Conservation (phyloP, 2,329 filamentous ascomycete genomes). For the Coniosporium uncinatum region DNA sequence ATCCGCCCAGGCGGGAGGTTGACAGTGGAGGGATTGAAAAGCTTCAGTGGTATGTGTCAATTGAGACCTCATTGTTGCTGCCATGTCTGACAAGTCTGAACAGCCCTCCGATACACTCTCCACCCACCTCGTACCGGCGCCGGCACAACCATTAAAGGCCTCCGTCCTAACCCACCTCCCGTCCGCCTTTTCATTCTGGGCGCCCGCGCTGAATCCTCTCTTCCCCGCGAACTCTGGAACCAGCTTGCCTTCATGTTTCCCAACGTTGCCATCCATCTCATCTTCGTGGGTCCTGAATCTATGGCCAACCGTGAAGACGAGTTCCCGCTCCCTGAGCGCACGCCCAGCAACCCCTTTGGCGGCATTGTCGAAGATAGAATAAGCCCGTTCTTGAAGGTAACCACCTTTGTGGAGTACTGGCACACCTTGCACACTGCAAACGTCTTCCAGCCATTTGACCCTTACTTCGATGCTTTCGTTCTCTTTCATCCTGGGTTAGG, state of each 20-base stretch:
- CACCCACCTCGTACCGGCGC: constrained; percentile 81
- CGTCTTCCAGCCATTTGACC: constrained; percentile 91
- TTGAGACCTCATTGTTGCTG: constrained; percentile 1
- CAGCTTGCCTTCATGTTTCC: constrained; percentile 95
- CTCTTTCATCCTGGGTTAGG: constrained; percentile 96
- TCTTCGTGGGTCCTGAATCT: constrained; percentile 94
- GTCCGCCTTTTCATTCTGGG: constrained; percentile 91
- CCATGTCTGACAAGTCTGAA: constrained; percentile 8
- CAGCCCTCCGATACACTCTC: constrained; percentile 87
- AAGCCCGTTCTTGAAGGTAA: constrained; percentile 89
- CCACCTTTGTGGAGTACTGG: constrained; percentile 97
- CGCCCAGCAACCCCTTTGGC: constrained; percentile 83
- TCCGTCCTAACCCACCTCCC: constrained; percentile 80
- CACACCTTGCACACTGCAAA: constrained; percentile 91
- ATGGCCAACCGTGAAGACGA: constrained; percentile 94
- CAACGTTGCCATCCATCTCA: constrained; percentile 80
- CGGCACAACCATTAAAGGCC: constrained; percentile 67
- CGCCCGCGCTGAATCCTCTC: constrained; percentile 93
- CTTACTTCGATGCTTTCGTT: constrained; percentile 97
- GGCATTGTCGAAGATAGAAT: constrained; percentile 92
- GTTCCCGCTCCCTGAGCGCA: constrained; percentile 85
- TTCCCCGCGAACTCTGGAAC: constrained; percentile 90
- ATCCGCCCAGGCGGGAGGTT: constrained; percentile 70
- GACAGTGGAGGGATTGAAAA: constrained; percentile 87
- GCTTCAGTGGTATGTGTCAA: constrained; percentile 70